A percentile compares a stretch with the other conserved stretches of the same genome.
Evolutionary conservation across 1,139 yeast genomes (phyloP).

Genomic region (Candida sojae): DNA sequence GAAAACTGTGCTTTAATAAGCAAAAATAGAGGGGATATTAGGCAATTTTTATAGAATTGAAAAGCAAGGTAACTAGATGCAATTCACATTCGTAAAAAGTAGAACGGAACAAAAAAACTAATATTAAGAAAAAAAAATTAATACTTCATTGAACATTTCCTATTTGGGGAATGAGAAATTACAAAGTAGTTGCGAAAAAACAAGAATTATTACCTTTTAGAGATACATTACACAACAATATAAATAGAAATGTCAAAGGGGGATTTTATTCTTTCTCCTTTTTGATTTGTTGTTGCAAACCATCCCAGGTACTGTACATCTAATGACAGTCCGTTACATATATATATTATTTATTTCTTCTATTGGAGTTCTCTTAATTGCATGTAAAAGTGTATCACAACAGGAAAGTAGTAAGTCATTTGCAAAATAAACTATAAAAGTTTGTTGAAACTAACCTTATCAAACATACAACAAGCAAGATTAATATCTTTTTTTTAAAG

Average conservation of each 20-base stretch:
- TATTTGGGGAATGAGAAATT: conserved; percentile 1
- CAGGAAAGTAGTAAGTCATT: neutral
- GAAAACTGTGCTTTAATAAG: neutral
- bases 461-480: too few species aligned
- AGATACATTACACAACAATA: neutral
- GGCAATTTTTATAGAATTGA: neutral
- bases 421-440: too few species aligned
- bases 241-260: conserved; percentile 1
- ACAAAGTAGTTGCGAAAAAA: conserved; percentile 1
- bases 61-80: neutral
- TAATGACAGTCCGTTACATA: neutral
- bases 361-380: neutral
- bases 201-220: neutral
- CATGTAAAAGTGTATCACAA: neutral
- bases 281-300: neutral
- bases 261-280: neutral
- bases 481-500: too few species aligned
- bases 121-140: neutral
- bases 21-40: neutral
- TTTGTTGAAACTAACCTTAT: too few species aligned
- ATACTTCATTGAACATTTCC: conserved; percentile 1
- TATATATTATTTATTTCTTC: neutral
- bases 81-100: neutral
- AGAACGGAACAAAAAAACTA: neutral
- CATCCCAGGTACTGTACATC: conserved; percentile 1